These are phyloP conservation scores for Spergularia bocconei DNA, from an alignment of 148 eudicot species.

Conservation along the genomic window DNA sequence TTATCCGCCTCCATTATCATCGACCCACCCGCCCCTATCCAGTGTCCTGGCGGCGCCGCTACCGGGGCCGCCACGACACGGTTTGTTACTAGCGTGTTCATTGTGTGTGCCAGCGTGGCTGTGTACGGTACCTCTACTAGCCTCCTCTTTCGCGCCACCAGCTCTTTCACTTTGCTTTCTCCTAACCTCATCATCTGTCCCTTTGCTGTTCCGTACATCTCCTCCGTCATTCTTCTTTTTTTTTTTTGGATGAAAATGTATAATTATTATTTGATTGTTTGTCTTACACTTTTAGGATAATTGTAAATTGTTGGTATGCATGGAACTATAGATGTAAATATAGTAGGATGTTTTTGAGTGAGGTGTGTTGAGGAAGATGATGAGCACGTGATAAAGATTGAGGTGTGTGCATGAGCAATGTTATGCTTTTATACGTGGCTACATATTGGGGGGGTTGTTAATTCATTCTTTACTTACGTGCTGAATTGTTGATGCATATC, in stretches of 20 bases:
- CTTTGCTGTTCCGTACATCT: not conserved
- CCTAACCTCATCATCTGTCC: slow-evolving; percentile 8
- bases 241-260: not conserved
- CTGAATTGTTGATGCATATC: not conserved
- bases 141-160: slow-evolving; percentile 48
- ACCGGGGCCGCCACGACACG: slow-evolving; percentile 79
- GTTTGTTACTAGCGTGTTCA: slow-evolving; percentile 69
- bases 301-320: too few relatives aligned
- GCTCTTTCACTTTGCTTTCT: slow-evolving; percentile 54
- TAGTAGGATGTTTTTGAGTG: too few relatives aligned
- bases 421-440: not conserved
- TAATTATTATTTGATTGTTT: not conserved
- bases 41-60: slow-evolving; percentile 96
- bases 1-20: slow-evolving; percentile 92
- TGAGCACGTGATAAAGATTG: not conserved
- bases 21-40: slow-evolving; percentile 98
- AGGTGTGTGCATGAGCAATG: not conserved
- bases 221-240: not conserved
- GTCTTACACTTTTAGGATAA: not conserved
- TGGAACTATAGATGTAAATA: too few relatives aligned
- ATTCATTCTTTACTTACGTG: too few relatives aligned
- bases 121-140: slow-evolving; percentile 90
- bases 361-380: too few relatives aligned
- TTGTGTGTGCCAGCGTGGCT: slow-evolving; percentile 70
- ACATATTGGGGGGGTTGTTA: too few relatives aligned